A percentile compares a stretch with the other conserved stretches of the same genome.
Evolutionary conservation across 225 moss, liverwort and hornwort genomes (phyloP).

Genomic region (Ulota crispa): DNA sequence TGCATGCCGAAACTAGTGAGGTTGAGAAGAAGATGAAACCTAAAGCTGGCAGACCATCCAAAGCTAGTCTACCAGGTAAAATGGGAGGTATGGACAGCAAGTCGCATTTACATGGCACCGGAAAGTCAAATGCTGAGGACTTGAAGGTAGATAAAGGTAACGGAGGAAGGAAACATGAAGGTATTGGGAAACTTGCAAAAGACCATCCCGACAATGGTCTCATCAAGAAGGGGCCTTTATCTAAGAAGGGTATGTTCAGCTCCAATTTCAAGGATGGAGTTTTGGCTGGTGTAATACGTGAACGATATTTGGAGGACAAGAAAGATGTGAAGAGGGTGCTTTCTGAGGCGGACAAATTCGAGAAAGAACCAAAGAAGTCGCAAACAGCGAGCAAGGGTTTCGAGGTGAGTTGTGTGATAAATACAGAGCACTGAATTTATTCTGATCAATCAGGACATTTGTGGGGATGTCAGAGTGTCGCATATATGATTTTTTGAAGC

Average conservation of each 20-base stretch:
- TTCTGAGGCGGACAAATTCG: constrained; percentile 34
- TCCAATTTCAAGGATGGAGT: constrained; percentile 31
- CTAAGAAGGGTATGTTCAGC: constrained; percentile 27
- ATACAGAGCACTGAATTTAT: background rate
- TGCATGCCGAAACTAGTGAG: constrained; percentile 24
- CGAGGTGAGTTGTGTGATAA: constrained; percentile 38
- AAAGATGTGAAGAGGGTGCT: constrained; percentile 29
- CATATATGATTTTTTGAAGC: background rate
- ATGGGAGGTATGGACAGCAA: constrained; percentile 33
- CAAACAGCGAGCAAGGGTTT: constrained; percentile 34
- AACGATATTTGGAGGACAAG: constrained; percentile 32
- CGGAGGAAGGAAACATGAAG: constrained; percentile 28
- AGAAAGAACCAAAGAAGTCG: constrained; percentile 37
- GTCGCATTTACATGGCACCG: constrained; percentile 16
- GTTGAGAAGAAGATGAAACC: constrained; percentile 40
- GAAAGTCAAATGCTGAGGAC: constrained; percentile 30
- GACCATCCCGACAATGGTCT: constrained; percentile 40
- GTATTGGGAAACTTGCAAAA: constrained; percentile 26
- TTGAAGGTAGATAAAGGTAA: constrained; percentile 26
- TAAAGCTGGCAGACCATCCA: constrained; percentile 50
- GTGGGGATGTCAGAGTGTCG: background rate
- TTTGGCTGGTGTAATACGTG: constrained; percentile 34
- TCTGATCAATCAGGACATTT: background rate
- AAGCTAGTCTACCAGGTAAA: constrained; percentile 42
- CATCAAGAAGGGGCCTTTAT: constrained; percentile 20